phyloP scores from a whole-genome alignment of 345 rosid genomes.

The Gossypium ekmanianum region DNA sequence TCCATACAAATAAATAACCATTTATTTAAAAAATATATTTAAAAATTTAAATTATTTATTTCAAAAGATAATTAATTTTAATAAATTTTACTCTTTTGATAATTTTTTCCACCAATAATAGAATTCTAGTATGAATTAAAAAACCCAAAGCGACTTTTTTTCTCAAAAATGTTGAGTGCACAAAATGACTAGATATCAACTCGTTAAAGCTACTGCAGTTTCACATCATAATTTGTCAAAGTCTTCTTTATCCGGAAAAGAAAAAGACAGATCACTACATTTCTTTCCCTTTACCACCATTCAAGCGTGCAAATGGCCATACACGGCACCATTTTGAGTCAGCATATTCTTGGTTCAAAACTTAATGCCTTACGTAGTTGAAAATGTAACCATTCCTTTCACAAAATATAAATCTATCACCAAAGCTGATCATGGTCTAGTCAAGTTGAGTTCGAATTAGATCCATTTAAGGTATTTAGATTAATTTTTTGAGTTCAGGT shows the following conservation, averaged over 20 bases:
- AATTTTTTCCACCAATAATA: too few species aligned
- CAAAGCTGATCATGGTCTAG: too few species aligned
- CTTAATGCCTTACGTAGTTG: neutral
- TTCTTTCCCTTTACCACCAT: neutral
- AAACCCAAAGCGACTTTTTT: neutral
- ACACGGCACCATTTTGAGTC: neutral
- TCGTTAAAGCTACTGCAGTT: neutral
- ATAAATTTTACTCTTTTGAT: too few species aligned
- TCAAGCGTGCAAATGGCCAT: neutral
- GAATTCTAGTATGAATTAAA: neutral
- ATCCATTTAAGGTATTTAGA: too few species aligned
- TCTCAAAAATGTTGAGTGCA: neutral
- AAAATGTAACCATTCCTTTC: slow-evolving; percentile 6
- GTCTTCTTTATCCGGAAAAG: neutral
- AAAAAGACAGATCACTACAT: neutral
- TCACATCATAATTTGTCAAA: neutral
- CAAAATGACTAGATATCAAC: neutral
- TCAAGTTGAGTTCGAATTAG: too few species aligned
- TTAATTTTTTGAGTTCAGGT: too few species aligned
- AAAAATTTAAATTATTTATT: too few species aligned
- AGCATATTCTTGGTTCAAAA: slow-evolving; percentile 8
- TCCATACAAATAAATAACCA: too few species aligned
- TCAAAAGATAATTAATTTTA: too few species aligned
- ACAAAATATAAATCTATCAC: neutral
- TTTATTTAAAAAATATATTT: too few species aligned